phyloP scores from a whole-genome alignment of 192 early-diverging fungal species.

The Coemansia sp. region DNA sequence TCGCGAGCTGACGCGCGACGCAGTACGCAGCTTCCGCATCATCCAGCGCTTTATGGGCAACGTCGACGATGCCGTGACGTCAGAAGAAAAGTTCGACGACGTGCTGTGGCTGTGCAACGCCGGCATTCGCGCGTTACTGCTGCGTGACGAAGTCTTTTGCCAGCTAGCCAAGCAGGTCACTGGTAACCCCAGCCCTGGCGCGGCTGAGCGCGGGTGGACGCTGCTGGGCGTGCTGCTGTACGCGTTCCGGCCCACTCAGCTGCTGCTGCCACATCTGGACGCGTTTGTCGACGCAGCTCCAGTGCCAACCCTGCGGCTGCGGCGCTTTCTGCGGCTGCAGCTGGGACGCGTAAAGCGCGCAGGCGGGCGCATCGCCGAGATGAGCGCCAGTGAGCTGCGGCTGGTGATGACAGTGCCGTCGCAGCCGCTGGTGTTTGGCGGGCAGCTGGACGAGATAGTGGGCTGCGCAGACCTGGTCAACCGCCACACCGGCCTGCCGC shows the following conservation, averaged over 20 bases:
- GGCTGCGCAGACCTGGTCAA: slow-evolving; percentile 49
- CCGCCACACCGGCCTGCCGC: slow-evolving; percentile 59
- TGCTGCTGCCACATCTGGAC: slow-evolving; percentile 81
- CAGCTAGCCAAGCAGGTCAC: slow-evolving; percentile 90
- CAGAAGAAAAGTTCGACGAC: slow-evolving; percentile 56
- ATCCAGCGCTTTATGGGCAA: slow-evolving; percentile 88
- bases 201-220: slow-evolving; percentile 82
- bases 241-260: slow-evolving; percentile 89
- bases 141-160: slow-evolving; percentile 94
- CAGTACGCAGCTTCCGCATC: slow-evolving; percentile 78
- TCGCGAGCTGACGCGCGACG: slow-evolving; percentile 82
- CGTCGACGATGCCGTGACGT: slow-evolving; percentile 24
- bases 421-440: slow-evolving; percentile 85
- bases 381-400: slow-evolving; percentile 65
- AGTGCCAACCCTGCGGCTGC: slow-evolving; percentile 20
- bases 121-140: slow-evolving; percentile 69
- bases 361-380: slow-evolving; percentile 70
- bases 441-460: slow-evolving; percentile 83
- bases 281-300: slow-evolving; percentile 61
- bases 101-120: slow-evolving; percentile 76
- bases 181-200: slow-evolving; percentile 62
- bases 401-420: slow-evolving; percentile 79
- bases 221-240: slow-evolving; percentile 78
- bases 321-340: slow-evolving; percentile 54
- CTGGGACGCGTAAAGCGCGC: slow-evolving; percentile 77